A percentile compares a stretch with the other conserved stretches of the same genome.
Conservation (phyloP, 2,329 filamentous ascomycete species). For the Fusarium abutilonis region DNA sequence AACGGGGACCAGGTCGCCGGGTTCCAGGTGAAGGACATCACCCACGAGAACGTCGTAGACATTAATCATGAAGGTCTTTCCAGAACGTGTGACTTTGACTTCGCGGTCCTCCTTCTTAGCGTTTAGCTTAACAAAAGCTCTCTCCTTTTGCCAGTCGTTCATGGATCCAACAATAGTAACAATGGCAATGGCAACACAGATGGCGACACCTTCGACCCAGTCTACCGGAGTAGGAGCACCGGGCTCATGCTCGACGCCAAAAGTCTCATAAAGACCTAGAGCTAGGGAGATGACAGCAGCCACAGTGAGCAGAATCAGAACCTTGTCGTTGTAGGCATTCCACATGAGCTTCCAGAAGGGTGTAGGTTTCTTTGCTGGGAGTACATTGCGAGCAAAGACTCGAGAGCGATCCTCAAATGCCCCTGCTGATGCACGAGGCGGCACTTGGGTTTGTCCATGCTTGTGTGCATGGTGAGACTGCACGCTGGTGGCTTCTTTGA, state of each 20-base stretch:
- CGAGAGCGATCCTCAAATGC: no score
- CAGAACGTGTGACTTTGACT: slow-evolving; percentile 26
- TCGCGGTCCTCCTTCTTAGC: slow-evolving; percentile 26
- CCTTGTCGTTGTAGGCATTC: slow-evolving; percentile 24
- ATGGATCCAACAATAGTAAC: slow-evolving; percentile 23
- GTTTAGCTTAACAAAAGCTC: slow-evolving; percentile 27
- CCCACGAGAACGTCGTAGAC: slow-evolving; percentile 17
- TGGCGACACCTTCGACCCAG: slow-evolving; percentile 25
- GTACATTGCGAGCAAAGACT: background rate
- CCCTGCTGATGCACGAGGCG: no score
- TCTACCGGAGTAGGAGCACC: slow-evolving; percentile 26
- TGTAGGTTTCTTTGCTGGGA: slow-evolving; percentile 21
- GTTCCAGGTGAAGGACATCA: slow-evolving; percentile 22
- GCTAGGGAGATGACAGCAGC: slow-evolving; percentile 22
- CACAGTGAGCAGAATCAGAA: slow-evolving; percentile 19
- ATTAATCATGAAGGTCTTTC: slow-evolving; percentile 19
- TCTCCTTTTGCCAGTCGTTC: slow-evolving; percentile 28
- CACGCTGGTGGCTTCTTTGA: no score
- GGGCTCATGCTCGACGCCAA: slow-evolving; percentile 4
- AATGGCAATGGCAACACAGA: slow-evolving; percentile 20
- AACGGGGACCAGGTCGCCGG: slow-evolving; percentile 19
- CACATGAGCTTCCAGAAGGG: slow-evolving; percentile 22
- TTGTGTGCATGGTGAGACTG: no score
- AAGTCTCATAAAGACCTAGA: slow-evolving; percentile 17
- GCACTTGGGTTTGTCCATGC: no score